Percentiles rank a stretch among this genome's conserved stretches.
These are phyloP conservation scores for Phytophthora citrophthora DNA, from an alignment of 352 stramenopile genomes.

Conservation along the genomic window DNA sequence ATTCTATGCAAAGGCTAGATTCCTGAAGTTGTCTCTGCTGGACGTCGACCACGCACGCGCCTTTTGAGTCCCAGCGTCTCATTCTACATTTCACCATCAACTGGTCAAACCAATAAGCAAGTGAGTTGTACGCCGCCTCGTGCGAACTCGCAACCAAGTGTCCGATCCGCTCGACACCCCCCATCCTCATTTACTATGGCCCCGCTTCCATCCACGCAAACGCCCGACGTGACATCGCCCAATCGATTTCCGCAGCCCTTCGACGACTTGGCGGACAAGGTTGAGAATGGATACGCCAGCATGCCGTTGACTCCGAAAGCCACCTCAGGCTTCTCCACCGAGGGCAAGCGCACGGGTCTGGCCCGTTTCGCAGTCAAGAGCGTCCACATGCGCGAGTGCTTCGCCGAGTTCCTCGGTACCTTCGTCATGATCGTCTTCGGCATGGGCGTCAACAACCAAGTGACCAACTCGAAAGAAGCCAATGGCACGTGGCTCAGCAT, in stretches of 20 bases:
- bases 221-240: conserved; percentile 4
- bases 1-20: too few species aligned
- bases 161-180: conserved; percentile 1
- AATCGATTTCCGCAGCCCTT: conserved; percentile 1
- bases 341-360: conserved; percentile 24
- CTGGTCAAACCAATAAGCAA: conserved; percentile 13
- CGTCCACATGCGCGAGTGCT: too few species aligned
- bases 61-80: background rate
- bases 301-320: conserved; percentile 25
- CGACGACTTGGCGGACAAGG: conserved; percentile 28
- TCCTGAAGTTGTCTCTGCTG: too few species aligned
- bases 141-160: background rate
- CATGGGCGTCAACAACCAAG: too few species aligned
- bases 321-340: conserved; percentile 25
- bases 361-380: conserved; percentile 19
- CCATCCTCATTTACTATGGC: conserved; percentile 6
- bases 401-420: too few species aligned
- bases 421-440: too few species aligned
- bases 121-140: background rate
- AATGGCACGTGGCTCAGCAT: too few species aligned
- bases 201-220: background rate
- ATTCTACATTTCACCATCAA: conserved; percentile 26
- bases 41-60: too few species aligned
- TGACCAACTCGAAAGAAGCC: too few species aligned
- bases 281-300: conserved; percentile 20